Evolutionary conservation across 345 rosid genomes (phyloP).

Genomic region (Sisymbrium irio): DNA sequence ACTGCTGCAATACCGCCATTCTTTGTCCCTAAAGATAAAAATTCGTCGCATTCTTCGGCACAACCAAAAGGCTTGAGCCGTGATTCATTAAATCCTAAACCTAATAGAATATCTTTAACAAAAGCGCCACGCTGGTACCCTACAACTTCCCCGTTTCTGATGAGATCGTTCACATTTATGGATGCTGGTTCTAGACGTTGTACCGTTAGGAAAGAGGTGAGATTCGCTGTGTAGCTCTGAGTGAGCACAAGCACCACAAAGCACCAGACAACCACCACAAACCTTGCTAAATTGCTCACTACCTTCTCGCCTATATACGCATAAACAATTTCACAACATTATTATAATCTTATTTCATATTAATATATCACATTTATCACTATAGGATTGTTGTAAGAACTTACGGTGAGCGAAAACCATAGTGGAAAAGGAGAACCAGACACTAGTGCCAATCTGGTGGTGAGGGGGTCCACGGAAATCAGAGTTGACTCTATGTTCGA

Average conservation of each 20-base stretch:
- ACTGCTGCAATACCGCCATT: slow-evolving; percentile 27
- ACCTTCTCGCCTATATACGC: slow-evolving; percentile 32
- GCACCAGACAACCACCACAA: slow-evolving; percentile 38
- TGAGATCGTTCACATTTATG: slow-evolving; percentile 11
- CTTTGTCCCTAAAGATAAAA: slow-evolving; percentile 30
- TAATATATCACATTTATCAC: not conserved
- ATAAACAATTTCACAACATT: slow-evolving; percentile 4
- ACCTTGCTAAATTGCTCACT: slow-evolving; percentile 39
- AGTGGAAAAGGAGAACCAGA: slow-evolving; percentile 40
- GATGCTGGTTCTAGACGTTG: slow-evolving; percentile 19
- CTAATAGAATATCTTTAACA: not conserved
- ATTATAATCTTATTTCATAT: no score
- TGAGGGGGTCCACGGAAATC: slow-evolving; percentile 54
- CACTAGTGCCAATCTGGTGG: slow-evolving; percentile 34
- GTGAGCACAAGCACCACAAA: slow-evolving; percentile 39
- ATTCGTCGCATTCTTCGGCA: not conserved
- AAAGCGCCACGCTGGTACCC: slow-evolving; percentile 16
- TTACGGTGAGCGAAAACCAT: slow-evolving; percentile 36
- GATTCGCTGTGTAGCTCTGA: slow-evolving; percentile 44
- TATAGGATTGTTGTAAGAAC: not conserved
- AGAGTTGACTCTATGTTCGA: slow-evolving; percentile 62
- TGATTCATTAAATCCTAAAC: not conserved
- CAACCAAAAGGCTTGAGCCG: not conserved
- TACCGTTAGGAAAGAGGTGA: slow-evolving; percentile 42
- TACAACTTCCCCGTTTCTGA: slow-evolving; percentile 1